A percentile compares a stretch with the other conserved stretches of the same genome.
phyloP scores from a whole-genome alignment of 495 filamentous ascomycete species.

The Podospora bellae-mahoneyi region DNA sequence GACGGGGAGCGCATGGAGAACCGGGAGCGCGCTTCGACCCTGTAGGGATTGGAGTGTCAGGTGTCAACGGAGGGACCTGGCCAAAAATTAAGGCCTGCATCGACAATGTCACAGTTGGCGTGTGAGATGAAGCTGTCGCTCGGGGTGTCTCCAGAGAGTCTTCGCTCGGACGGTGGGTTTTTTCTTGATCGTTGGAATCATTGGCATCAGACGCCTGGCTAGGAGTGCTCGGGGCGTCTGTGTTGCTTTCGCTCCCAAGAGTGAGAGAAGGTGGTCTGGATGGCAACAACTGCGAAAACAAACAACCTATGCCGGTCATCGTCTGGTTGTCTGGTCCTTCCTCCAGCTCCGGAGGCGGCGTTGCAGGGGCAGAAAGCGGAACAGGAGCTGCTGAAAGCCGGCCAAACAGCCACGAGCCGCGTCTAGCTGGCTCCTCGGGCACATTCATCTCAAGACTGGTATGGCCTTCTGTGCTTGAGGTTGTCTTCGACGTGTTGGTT shows the following conservation, averaged over 20 bases:
- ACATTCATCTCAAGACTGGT: constrained; percentile 3
- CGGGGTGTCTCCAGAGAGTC: constrained; percentile 69
- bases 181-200: constrained; percentile 31
- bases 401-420: not conserved
- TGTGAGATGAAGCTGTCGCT: constrained; percentile 47
- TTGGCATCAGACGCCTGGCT: not conserved
- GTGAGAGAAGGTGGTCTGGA: constrained; percentile 19
- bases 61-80: constrained; percentile 16
- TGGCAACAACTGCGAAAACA: constrained; percentile 13
- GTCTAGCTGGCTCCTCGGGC: not conserved
- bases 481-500: not conserved
- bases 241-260: constrained; percentile 15
- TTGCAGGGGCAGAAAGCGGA: constrained; percentile 6
- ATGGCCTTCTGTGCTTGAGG: not conserved
- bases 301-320: constrained; percentile 23
- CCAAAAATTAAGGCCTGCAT: constrained; percentile 1
- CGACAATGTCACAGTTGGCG: not conserved
- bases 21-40: constrained; percentile 11
- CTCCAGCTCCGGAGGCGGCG: constrained; percentile 21
- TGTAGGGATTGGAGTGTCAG: constrained; percentile 16
- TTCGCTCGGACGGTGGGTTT: constrained; percentile 60
- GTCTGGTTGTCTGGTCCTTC: constrained; percentile 1
- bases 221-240: not conserved
- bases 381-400: not conserved
- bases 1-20: constrained; percentile 17